A percentile compares a stretch with the other conserved stretches of the same genome.
Conservation (phyloP, 2,329 filamentous ascomycete genomes). For the Hypoxylon sp. region DNA sequence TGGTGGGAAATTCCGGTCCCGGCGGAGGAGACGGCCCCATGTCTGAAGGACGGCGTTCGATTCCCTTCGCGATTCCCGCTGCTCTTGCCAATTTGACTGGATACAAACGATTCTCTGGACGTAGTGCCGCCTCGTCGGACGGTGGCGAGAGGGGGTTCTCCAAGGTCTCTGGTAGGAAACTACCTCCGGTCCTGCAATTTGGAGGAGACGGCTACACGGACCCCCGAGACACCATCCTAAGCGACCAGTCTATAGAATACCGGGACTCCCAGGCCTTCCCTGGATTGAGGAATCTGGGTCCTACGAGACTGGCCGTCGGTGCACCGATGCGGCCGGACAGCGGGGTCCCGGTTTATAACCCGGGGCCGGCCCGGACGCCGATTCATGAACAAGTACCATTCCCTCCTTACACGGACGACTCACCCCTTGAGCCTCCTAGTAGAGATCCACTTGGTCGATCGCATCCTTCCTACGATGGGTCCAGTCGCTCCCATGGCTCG, state of each 20-base stretch:
- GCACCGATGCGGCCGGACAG: conserved; percentile 71
- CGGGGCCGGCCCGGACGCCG: conserved; percentile 74
- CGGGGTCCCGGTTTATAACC: conserved; percentile 70
- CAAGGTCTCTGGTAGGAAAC: conserved; percentile 73
- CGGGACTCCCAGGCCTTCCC: conserved; percentile 64
- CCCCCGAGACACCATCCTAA: conserved; percentile 58
- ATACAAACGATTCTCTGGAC: conserved; percentile 54
- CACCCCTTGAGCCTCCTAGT: conserved; percentile 47
- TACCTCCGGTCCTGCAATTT: conserved; percentile 71
- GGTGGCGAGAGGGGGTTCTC: conserved; percentile 71
- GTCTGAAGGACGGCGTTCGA: conserved; percentile 58
- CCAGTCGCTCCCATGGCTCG: conserved; percentile 50
- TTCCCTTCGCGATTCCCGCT: conserved; percentile 61
- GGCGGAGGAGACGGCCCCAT: conserved; percentile 53
- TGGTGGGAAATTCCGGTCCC: conserved; percentile 49
- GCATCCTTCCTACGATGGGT: conserved; percentile 53
- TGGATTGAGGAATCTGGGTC: conserved; percentile 49
- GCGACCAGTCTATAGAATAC: conserved; percentile 63
- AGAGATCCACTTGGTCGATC: conserved; percentile 56
- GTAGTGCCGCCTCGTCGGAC: conserved; percentile 51
- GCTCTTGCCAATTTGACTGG: conserved; percentile 61
- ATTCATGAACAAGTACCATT: conserved; percentile 68
- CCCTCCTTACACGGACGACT: conserved; percentile 51
- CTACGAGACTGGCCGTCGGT: conserved; percentile 64
- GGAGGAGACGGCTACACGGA: conserved; percentile 74